Evolutionary conservation across 371 early-diverging fungal species (phyloP), one percentile per base, ranked within the genome.

Genomic region (Paraphysoderma sedebokerense): DNA sequence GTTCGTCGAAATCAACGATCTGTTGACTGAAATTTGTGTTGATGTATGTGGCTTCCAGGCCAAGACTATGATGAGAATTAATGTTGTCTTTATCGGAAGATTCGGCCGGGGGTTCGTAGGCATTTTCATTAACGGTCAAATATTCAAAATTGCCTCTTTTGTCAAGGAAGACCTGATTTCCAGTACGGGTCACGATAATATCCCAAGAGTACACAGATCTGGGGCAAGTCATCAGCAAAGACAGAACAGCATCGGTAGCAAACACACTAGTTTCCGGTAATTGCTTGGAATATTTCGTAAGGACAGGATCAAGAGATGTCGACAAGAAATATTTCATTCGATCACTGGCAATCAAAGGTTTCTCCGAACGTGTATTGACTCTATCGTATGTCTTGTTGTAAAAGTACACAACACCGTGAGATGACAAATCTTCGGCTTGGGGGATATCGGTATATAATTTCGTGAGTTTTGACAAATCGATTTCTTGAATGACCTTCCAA

Each of bases 151-250:
- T 86, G 29, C 78, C 77, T 32, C 98, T 76, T 67, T 91, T 92
- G 63, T 97, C 98, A 47, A 97, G 68, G 60, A 81, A 77, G 35
- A 97, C 68, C 62, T 79, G 77, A 63, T 87, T 74, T 51, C 76
- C 89, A 24, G 74, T 68, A 57, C 90, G 85, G 59, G 79, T 86
- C 52, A 92, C 76, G 27, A 95, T 77, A 42, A 97, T 76, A 51
- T 97, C 98, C 92, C 92, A 97, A 19, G 92, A 87, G 61, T 88
- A 85, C 29, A 88, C 81, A 15, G 92, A 82, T 51, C 90, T 81
- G 15, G 87, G 72, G 12, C 90, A 70, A 54, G 87, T 82, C 96
- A 97, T 95, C 45, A 97, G 72, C 17, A 88, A 71, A 17, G 92
- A 74, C 27, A 95, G 65, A 22, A 95, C 81, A 37, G 76, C 62